Percentiles rank a stretch among this genome's conserved stretches.
Evolutionary conservation across 2,329 filamentous ascomycete species (phyloP).

Genomic region (Calycina herbarum): DNA sequence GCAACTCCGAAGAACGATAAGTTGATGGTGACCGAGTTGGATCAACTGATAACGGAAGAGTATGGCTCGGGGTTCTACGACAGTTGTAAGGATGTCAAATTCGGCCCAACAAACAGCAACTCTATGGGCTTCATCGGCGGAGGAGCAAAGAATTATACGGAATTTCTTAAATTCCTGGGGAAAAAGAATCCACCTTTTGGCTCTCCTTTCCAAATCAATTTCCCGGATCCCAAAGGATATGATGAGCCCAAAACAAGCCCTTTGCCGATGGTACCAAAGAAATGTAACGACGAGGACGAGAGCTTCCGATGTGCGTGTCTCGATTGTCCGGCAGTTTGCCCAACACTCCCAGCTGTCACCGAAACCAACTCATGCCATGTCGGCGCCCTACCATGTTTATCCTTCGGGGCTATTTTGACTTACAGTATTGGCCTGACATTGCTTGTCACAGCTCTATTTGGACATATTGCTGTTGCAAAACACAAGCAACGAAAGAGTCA

Average conservation of each 20-base stretch:
- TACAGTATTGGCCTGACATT: slow-evolving; percentile 76
- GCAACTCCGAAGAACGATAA: slow-evolving; percentile 59
- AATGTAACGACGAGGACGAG: slow-evolving; percentile 86
- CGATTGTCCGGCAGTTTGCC: slow-evolving; percentile 85
- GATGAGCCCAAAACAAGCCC: slow-evolving; percentile 70
- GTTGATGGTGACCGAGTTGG: slow-evolving; percentile 78
- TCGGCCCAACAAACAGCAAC: slow-evolving; percentile 87
- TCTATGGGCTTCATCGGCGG: slow-evolving; percentile 97
- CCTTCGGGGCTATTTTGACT: slow-evolving; percentile 85
- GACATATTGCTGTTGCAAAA: slow-evolving; percentile 73
- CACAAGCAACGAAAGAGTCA: slow-evolving; percentile 76
- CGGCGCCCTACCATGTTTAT: slow-evolving; percentile 85
- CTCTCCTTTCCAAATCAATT: slow-evolving; percentile 98
- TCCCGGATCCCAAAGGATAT: slow-evolving; percentile 60
- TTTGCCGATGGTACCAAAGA: slow-evolving; percentile 71
- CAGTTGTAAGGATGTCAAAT: slow-evolving; percentile 99
- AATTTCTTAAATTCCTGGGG: slow-evolving; percentile 87
- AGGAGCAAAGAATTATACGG: slow-evolving; percentile 84
- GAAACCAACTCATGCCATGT: slow-evolving; percentile 74
- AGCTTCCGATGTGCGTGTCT: slow-evolving; percentile 89
- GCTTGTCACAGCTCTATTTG: slow-evolving; percentile 65
- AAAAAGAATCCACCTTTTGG: slow-evolving; percentile 83
- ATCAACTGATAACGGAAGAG: slow-evolving; percentile 80
- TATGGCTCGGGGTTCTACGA: slow-evolving; percentile 90
- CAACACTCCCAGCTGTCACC: slow-evolving; percentile 74